Percentiles rank a stretch among this genome's conserved stretches.
These are phyloP conservation scores for Ophiostoma novo-ulmi DNA, from an alignment of 2,329 filamentous ascomycete genomes.

Conservation along the genomic window DNA sequence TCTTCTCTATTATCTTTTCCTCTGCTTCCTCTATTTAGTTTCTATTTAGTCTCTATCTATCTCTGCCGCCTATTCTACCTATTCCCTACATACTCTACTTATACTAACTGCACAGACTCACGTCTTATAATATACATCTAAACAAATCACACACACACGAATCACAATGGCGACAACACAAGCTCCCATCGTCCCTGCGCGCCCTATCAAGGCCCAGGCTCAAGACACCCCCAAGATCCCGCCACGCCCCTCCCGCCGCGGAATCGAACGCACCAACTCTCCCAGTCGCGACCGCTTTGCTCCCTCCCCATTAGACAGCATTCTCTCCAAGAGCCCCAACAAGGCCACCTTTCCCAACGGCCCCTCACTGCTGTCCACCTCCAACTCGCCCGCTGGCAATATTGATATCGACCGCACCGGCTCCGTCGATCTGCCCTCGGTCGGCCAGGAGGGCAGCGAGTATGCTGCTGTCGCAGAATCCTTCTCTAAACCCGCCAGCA, in stretches of 20 bases:
- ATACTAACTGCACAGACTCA: conserved; percentile 1
- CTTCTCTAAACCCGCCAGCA: conserved; percentile 38
- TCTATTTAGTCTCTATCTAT: not conserved
- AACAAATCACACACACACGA: conserved; percentile 18
- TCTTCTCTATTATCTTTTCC: not conserved
- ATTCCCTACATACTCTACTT: not conserved
- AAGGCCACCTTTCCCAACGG: conserved; percentile 35
- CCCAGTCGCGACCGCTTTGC: conserved; percentile 74
- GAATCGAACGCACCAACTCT: conserved; percentile 69
- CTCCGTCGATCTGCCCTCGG: conserved; percentile 75
- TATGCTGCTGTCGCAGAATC: conserved; percentile 57
- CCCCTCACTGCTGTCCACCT: conserved; percentile 28
- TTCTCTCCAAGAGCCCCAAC: conserved; percentile 45
- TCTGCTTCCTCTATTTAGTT: not conserved
- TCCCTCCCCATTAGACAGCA: conserved; percentile 71
- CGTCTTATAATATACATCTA: not conserved
- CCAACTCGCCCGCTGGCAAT: conserved; percentile 27
- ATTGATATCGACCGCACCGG: conserved; percentile 56
- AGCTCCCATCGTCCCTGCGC: conserved; percentile 53
- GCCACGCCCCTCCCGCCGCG: conserved; percentile 65
- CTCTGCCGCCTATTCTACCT: not conserved
- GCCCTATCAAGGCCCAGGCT: conserved; percentile 47
- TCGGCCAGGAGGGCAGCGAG: conserved; percentile 86
- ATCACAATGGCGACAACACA: conserved; percentile 48
- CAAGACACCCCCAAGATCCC: conserved; percentile 66